Evolutionary conservation across 2,329 filamentous ascomycete genomes (phyloP), one percentile per base, ranked within the genome.

Genomic region (Didymella sp.): DNA sequence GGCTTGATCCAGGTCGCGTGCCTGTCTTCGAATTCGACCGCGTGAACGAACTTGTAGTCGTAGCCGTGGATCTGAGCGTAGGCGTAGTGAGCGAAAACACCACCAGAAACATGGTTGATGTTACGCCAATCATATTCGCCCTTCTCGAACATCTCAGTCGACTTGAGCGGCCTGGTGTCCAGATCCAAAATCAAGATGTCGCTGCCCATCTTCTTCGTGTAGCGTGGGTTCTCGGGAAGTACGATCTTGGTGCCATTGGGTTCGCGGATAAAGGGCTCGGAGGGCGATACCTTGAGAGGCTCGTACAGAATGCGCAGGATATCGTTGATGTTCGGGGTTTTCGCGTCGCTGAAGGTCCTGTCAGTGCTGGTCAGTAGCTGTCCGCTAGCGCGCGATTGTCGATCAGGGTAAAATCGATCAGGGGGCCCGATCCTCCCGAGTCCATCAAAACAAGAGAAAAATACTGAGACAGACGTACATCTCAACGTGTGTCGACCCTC

Each of bases 1-100:
- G 73, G 73, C 66, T 83, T 83, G 61, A 79, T 77, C 81, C 81
- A 83, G 21, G 79, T 82, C 7, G 75, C 73, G 52, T 77, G 74
- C 40, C 78, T 76, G 55, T 78, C 76, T 27, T 73, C 58, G 41
- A 78, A 78, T 11, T 76, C 70, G 41, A 68, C 63, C 2, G 78
- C 78, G 37, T 75, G 76, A 21, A 82, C 73, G 51, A 81, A 77
- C 35, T 80, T 80, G 68, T 82, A 82, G 54, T 81, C 78, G 60
- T 81, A 82, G 6, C 80, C 79, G 60, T 82, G 81, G 35, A 82
- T 78, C 53, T 73, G 68, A 11, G 77, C 76, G 52, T 76, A 76
- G 7, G 70, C 66, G 61, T 76, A 76, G 66, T 76, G 74, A 60
- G 73, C 74, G 64, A 76, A 73, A 31, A 76, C 65, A 17, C 74